phyloP scores from a whole-genome alignment of 768 basidiomycete species.

The Tylopilus balloui region DNA sequence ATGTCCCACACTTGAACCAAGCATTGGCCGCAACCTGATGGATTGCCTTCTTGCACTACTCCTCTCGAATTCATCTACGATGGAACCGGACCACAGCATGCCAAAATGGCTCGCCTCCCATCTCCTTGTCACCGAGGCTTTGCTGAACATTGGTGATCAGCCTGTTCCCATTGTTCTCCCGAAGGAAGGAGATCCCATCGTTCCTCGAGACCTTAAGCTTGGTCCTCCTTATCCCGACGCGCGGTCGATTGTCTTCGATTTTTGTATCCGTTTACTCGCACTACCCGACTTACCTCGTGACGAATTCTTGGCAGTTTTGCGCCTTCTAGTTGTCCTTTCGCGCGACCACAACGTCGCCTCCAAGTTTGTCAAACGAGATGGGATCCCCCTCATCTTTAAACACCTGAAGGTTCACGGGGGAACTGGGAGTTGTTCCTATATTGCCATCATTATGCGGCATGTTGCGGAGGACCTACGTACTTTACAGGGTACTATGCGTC shows the following conservation, averaged over 20 bases:
- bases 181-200: conserved; percentile 63
- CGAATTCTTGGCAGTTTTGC: conserved; percentile 75
- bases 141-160: conserved; percentile 73
- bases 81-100: conserved; percentile 47
- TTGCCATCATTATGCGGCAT: conserved; percentile 88
- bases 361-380: conserved; percentile 65
- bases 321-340: conserved; percentile 82
- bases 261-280: conserved; percentile 67
- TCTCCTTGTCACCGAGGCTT: conserved; percentile 79
- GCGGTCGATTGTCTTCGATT: conserved; percentile 66
- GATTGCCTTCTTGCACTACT: conserved; percentile 65
- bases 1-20: conserved; percentile 53
- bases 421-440: conserved; percentile 72
- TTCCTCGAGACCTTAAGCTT: conserved; percentile 44
- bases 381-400: conserved; percentile 59
- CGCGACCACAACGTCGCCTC: conserved; percentile 60
- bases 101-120: conserved; percentile 89
- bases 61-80: conserved; percentile 48
- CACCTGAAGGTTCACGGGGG: conserved; percentile 57
- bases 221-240: conserved; percentile 64
- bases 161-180: conserved; percentile 62
- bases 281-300: conserved; percentile 66
- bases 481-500: conserved; percentile 70
- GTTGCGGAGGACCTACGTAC: conserved; percentile 71
- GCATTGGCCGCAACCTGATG: conserved; percentile 58